Conservation (phyloP, 768 basidiomycete species). For the Cystoderma amianthinum region DNA sequence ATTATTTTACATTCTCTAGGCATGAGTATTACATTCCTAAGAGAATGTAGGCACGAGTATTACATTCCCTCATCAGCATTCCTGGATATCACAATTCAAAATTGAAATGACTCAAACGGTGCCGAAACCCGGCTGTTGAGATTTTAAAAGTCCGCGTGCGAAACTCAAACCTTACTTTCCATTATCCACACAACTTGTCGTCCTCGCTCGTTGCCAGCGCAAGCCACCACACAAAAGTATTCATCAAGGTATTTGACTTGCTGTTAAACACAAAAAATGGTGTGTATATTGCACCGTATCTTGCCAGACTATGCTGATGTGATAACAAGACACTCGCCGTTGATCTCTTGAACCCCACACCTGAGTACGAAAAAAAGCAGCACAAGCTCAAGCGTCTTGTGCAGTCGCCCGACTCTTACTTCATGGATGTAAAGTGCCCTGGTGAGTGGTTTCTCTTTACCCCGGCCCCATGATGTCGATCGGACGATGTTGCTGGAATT, state of each 20-base stretch:
- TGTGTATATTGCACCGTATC: conserved; percentile 8
- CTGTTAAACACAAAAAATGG: conserved; percentile 28
- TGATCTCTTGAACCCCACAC: conserved; percentile 95
- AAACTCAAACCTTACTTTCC: conserved; percentile 32
- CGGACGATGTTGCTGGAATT: no score
- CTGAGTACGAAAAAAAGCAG: conserved; percentile 77
- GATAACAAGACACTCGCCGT: conserved; percentile 79
- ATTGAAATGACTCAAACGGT: conserved; percentile 9
- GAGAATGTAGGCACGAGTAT: neutral
- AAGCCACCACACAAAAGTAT: conserved; percentile 24
- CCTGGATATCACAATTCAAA: neutral
- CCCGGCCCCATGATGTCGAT: no score
- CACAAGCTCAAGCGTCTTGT: conserved; percentile 99
- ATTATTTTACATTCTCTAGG: neutral
- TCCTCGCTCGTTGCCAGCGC: conserved; percentile 17
- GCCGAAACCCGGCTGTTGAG: conserved; percentile 18
- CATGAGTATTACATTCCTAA: conserved; percentile 3
- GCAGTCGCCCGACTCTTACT: conserved; percentile 97
- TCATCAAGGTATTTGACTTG: conserved; percentile 13
- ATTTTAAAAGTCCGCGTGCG: conserved; percentile 20
- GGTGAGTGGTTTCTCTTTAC: conserved; percentile 42
- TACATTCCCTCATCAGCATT: neutral
- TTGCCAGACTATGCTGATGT: neutral
- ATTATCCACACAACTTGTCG: conserved; percentile 31
- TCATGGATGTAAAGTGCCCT: conserved; percentile 99